Evolutionary conservation across 208 protist genomes (phyloP), one percentile per base, ranked within the genome.

Genomic region (Trypanosoma avium): DNA sequence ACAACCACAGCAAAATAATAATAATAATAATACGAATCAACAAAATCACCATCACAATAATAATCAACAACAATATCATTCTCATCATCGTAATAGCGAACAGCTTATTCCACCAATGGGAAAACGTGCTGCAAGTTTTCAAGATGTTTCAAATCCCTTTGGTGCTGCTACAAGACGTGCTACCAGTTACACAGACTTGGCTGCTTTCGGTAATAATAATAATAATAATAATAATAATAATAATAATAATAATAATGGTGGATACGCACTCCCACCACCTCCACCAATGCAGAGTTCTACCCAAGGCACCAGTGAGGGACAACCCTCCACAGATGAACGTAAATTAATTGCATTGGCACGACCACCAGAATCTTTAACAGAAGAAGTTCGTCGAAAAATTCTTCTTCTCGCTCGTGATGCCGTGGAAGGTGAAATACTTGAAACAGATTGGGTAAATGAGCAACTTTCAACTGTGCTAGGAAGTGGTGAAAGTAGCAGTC

Each of bases 331-430:
- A 52, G 87, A 93, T 46, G 83, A 92, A 57, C 71, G 57, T 61
- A 93, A 92, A 73, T 53, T 82, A 26, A 53, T 91, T 43, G 63
- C 59, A 33, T 63, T 88, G n/a, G 87, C 86, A 22, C 67, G 65
- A 43, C 90, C 90, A 29, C 87, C 90, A 2, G 70, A 82, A 70
- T 70, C 70, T 40, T 52, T 94, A 9, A 80, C 73, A 49, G 67
- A 77, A 7, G 67, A 81, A 7, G 65, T 88, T n/a, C 62, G 73
- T 38, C 53, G 59, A n/a, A 76, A 65, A 29, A 77, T 93, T 36
- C 36, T 90, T 55, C 77, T 74, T 62, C 77, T 75, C 42, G 63
- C 58, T 38, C 86, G 86, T 50, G 84, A 88, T 67, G 82, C 88
- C 7, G 50, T 71, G 38, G 52, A 69, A 26, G 80, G 89, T 40